Evolutionary conservation across 805 yeast species (phyloP).

Genomic region (Wickerhamomyces queroliae): DNA sequence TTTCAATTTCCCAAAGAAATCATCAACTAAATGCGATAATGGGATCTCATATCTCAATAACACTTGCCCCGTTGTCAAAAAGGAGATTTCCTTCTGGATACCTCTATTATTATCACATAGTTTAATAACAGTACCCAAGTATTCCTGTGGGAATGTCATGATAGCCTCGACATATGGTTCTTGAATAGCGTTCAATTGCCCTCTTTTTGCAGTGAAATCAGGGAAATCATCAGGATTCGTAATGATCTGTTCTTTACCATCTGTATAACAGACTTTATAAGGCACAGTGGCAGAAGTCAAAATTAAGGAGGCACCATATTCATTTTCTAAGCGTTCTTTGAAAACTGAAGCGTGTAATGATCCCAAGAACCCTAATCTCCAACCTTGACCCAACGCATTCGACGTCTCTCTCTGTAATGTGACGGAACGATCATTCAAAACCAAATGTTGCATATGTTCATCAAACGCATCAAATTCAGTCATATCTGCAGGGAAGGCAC

Average conservation of each 20-base stretch:
- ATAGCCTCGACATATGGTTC: conserved; percentile 91
- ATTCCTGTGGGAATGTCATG: conserved; percentile 88
- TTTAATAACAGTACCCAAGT: conserved; percentile 79
- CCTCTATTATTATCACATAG: conserved; percentile 85
- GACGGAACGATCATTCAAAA: conserved; percentile 88
- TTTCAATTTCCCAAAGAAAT: conserved; percentile 89
- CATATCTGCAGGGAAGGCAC: conserved; percentile 97
- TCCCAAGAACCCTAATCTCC: conserved; percentile 95
- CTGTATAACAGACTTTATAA: conserved; percentile 63
- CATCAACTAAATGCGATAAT: conserved; percentile 85
- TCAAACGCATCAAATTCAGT: conserved; percentile 83
- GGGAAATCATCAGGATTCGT: conserved; percentile 96
- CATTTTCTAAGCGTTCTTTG: conserved; percentile 85
- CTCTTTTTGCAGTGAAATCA: conserved; percentile 34
- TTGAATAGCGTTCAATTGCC: conserved; percentile 44
- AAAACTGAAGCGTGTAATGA: conserved; percentile 94
- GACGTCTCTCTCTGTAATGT: conserved; percentile 87
- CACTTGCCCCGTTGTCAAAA: conserved; percentile 75
- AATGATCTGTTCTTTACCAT: conserved; percentile 59
- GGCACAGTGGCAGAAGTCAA: conserved; percentile 97
- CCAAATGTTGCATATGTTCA: conserved; percentile 83
- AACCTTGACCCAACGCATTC: conserved; percentile 92
- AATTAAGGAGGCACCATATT: conserved; percentile 87
- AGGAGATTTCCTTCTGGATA: conserved; percentile 70
- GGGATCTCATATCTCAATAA: conserved; percentile 77